Base-by-base conservation (phyloP, 257 asterid species). In the Scutellaria galericulata region DNA sequence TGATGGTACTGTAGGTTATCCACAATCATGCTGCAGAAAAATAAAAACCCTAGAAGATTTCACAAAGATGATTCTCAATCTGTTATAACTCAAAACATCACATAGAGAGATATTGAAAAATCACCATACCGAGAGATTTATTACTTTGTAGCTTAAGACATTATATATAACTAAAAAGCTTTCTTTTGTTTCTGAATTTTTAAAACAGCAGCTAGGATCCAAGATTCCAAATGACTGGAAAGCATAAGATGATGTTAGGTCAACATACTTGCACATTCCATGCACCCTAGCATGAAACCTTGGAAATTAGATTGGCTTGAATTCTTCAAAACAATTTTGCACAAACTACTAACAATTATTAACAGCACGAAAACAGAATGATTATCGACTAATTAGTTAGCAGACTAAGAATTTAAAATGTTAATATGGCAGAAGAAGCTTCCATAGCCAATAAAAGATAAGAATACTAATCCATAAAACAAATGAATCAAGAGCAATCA, bases 401-500 rank as follows among this genome's bases (percentile, higher is more conserved):
- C 77, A 47, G 45, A 63, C 58, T 14, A 39, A 58, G 27, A 24
- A 24, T 24, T 24, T 24, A 24, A 24, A 24, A 24, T 24, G 27
- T 24, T 24, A 24, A 24, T 24, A 24, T 24, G 27, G 41, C 77
- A 47, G 45, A 66, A 44, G 11, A 20, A 68, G 52, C 20, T 51
- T 58, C 54, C 67, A 71, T 50, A 70, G 66, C 58, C 15, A 39
- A 58, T 48, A 27, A 44, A 68, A 65, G 22, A 45, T 46, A 27
- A 7, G 40, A 3, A 31, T 3, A 76, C 40, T 22, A 48, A 56
- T 37, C 50, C 40, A 15, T 35, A 54, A 64, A 76, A 10, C 45
- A 47, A 47, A 56, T n/a, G 59, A 68, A 44, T 64, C 76, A 76
- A 75, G 80, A 72, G 77, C 78, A 77, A 70, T 60, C 79, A 95